phyloP scores from a whole-genome alignment of 768 basidiomycete genomes.

The Termitomyces sp. region DNA sequence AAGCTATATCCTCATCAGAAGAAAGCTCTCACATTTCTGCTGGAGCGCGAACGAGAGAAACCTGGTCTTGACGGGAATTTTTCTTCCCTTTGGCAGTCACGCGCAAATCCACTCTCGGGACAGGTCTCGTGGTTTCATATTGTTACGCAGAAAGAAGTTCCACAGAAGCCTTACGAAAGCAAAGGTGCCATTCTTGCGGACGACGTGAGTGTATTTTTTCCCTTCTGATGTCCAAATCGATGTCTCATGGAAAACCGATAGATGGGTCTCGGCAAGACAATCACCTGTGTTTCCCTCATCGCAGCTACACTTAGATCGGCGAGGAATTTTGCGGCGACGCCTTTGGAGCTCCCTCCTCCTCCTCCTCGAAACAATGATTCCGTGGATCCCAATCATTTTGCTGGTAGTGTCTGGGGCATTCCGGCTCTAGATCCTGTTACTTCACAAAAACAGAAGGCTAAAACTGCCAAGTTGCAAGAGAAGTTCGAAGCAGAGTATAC shows the following conservation, averaged over 20 bases:
- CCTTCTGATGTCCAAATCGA: slow-evolving; percentile 6
- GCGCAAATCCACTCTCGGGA: slow-evolving; percentile 47
- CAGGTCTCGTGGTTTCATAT: slow-evolving; percentile 69
- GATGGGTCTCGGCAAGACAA: slow-evolving; percentile 99
- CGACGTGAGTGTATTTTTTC: slow-evolving; percentile 62
- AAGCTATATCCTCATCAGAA: slow-evolving; percentile 96
- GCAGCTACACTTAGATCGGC: slow-evolving; percentile 81
- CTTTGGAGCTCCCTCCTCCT: slow-evolving; percentile 45
- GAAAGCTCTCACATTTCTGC: slow-evolving; percentile 92
- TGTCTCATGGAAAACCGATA: slow-evolving; percentile 29
- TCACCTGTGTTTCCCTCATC: slow-evolving; percentile 91
- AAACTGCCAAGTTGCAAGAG: slow-evolving; percentile 64
- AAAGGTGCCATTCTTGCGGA: slow-evolving; percentile 95
- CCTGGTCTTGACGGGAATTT: slow-evolving; percentile 54
- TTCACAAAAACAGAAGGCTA: slow-evolving; percentile 59
- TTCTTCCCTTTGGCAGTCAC: slow-evolving; percentile 71
- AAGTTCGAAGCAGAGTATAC: slow-evolving; percentile 70
- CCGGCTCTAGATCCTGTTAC: slow-evolving; percentile 42
- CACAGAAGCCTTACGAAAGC: slow-evolving; percentile 63
- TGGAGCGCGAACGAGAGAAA: slow-evolving; percentile 81
- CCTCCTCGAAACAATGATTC: slow-evolving; percentile 29
- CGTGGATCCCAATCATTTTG: slow-evolving; percentile 58
- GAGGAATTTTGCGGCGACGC: slow-evolving; percentile 56
- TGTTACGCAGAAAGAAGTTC: slow-evolving; percentile 79
- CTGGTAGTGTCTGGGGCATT: slow-evolving; percentile 85